These are phyloP conservation scores for Pseudomonodictys pantanalensis DNA, from an alignment of 495 filamentous ascomycete species.

Conservation along the genomic window DNA sequence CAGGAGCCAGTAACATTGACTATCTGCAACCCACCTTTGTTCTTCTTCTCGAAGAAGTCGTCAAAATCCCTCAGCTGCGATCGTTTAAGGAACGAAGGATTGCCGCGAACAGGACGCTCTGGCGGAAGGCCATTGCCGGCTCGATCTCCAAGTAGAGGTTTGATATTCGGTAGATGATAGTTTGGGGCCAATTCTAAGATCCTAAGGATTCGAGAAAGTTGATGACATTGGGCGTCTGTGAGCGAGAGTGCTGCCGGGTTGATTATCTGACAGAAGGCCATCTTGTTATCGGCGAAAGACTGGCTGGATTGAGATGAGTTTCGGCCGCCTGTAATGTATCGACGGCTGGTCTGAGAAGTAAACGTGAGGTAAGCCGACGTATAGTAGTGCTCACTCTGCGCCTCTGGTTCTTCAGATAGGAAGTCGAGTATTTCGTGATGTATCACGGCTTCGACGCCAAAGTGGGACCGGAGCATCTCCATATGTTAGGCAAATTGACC, in stretches of 20 bases:
- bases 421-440: constrained; percentile 1
- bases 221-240: background rate
- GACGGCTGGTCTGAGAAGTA: background rate
- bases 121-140: too few relatives aligned
- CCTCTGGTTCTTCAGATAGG: too few relatives aligned
- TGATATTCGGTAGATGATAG: background rate
- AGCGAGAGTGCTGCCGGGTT: background rate
- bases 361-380: background rate
- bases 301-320: background rate
- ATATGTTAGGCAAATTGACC: background rate
- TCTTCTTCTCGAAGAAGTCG: background rate
- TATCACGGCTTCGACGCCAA: background rate
- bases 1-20: background rate
- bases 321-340: background rate
- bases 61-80: background rate
- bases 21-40: background rate
- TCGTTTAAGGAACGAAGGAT: background rate
- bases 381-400: too few relatives aligned
- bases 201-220: background rate
- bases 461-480: background rate
- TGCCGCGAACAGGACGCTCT: too few relatives aligned
- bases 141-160: background rate
- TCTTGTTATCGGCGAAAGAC: background rate
- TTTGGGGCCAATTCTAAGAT: background rate
- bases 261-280: background rate